phyloP scores from a whole-genome alignment of 164 flowering plant genomes.

The Stephania japonica region DNA sequence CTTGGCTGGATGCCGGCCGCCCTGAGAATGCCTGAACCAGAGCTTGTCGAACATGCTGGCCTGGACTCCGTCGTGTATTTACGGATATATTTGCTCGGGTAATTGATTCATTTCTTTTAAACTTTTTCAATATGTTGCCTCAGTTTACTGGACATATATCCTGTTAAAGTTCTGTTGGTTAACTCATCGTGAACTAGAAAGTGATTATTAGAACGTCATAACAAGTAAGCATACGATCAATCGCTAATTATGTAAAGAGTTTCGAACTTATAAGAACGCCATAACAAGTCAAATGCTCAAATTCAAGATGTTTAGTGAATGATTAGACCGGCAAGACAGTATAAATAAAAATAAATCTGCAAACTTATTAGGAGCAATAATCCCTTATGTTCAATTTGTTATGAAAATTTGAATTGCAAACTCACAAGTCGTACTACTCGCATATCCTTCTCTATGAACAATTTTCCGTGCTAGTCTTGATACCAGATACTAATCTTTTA shows the following conservation, averaged over 20 bases:
- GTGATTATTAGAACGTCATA: neutral
- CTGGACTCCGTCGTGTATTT: constrained; percentile 25
- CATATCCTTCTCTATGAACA: neutral
- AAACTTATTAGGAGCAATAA: neutral
- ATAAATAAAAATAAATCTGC: neutral
- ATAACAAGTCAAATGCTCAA: neutral
- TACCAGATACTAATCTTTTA: neutral
- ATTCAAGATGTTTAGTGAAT: neutral
- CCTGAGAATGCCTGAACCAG: constrained; percentile 26
- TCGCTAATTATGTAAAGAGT: neutral
- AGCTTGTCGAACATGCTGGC: constrained; percentile 27
- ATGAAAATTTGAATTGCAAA: neutral
- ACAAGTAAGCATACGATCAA: neutral
- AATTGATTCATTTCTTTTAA: constrained; percentile 2
- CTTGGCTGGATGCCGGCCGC: constrained; percentile 26
- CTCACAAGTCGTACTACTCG: neutral
- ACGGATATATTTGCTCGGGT: constrained; percentile 27
- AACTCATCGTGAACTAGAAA: neutral
- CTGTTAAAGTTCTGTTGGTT: neutral
- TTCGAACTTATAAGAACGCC: neutral
- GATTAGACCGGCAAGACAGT: neutral
- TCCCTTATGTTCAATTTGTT: neutral
- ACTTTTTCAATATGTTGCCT: neutral
- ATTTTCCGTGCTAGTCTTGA: neutral
- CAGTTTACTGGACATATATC: neutral